Base-by-base conservation (phyloP, 2,329 filamentous ascomycete genomes). In the Mycogone perniciosa region DNA sequence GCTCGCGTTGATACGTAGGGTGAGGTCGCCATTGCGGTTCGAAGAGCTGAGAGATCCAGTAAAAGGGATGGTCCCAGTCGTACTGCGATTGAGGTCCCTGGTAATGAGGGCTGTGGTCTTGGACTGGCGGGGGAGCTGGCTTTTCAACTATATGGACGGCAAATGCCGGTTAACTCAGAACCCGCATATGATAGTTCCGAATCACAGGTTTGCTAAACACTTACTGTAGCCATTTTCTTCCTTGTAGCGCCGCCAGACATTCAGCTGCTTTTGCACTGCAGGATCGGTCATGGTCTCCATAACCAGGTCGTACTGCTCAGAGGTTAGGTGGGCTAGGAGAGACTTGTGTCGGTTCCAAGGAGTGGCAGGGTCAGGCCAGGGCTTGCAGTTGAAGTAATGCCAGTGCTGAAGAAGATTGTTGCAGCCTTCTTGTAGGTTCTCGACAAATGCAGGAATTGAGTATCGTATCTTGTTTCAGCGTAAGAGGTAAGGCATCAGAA, bases 31-130 rank as follows among this genome's bases (percentile, higher is more conserved):
- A 77, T 4, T 63, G 54, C 2, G 65, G 59, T 44, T 72, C 67
- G 40, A 75, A 75, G 64, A 77, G 71, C 48, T 75, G 72, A 6
- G 70, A 67, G 7, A 74, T 64, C 61, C 75, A 76, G 54, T 71
- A 73, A 1, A 71, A 59, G 6, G 73, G 67, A 13, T 74, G 60
- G 13, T 76, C 72, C 66, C 67, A 69, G 39, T 64, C 59, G 33
- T 57, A 60, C 20, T 55, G 53, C 9, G 54, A 47, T 51, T 67
- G 64, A 2, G 38, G 35, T 2, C 64, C 63, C 9, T 48, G 47
- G 38, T 66, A 66, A 5, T 45, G 43, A 7, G 20, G 6, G 6
- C 31, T 35, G 4, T 44, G 7, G 20, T 45, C 13, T 30, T 29
- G 6, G 33, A 40, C 6, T 20, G n/a, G 2, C 8, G 11, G 9